A percentile compares a stretch with the other conserved stretches of the same genome.
Evolutionary conservation across 1,284 basidiomycete genomes (phyloP).

Genomic region (Trametes hirsuta): DNA sequence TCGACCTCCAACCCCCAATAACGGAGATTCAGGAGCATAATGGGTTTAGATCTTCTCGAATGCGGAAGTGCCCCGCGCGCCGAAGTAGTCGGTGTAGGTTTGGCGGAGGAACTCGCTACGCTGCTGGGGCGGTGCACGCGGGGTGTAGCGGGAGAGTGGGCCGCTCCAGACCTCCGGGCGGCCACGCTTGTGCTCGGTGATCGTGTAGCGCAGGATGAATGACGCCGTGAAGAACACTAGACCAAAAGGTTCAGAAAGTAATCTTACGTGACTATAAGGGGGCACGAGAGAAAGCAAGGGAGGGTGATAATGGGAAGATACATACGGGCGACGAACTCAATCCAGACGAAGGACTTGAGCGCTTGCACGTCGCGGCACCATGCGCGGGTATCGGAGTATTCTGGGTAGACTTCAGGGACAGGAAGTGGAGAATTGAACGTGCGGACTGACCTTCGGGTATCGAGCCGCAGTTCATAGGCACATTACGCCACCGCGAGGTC

Average conservation of each 20-base stretch:
- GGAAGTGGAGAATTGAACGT: too few relatives aligned
- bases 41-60: constrained; percentile 22
- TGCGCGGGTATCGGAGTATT: constrained; percentile 46
- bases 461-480: constrained; percentile 49
- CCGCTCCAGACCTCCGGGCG: constrained; percentile 54
- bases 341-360: constrained; percentile 60
- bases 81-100: constrained; percentile 27
- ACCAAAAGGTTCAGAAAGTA: too few relatives aligned
- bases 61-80: constrained; percentile 17
- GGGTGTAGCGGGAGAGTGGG: constrained; percentile 52
- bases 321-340: constrained; percentile 56
- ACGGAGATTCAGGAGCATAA: neutral
- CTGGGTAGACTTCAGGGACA: constrained; percentile 27
- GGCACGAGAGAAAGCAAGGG: neutral
- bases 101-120: constrained; percentile 14
- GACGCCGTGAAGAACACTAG: constrained; percentile 49
- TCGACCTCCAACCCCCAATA: neutral
- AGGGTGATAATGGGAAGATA: constrained; percentile 11
- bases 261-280: neutral
- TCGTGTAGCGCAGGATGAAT: constrained; percentile 46
- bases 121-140: constrained; percentile 12
- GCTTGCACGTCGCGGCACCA: constrained; percentile 61
- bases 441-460: constrained; percentile 48
- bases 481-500: constrained; percentile 53
- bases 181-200: constrained; percentile 47